Evolutionary conservation across 805 yeast species (phyloP).

Genomic region (Candida coleopterorum): DNA sequence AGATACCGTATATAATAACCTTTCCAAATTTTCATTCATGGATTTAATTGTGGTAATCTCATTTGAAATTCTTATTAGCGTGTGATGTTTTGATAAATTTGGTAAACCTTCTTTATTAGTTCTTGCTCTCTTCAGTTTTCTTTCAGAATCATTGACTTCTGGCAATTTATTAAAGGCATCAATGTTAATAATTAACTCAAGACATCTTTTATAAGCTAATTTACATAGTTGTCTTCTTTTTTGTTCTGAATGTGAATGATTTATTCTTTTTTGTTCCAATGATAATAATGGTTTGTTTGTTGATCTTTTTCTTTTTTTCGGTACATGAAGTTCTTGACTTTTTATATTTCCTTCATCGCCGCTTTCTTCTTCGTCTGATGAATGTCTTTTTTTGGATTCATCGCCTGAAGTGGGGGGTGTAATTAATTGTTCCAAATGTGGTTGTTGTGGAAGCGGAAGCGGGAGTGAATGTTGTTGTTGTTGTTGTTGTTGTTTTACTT

Average conservation of each 20-base stretch:
- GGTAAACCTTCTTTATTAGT: conserved; percentile 42
- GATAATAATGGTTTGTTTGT: conserved; percentile 32
- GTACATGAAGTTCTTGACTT: conserved; percentile 2
- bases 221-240: conserved; percentile 41
- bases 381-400: conserved; percentile 13
- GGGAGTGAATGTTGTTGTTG: too few species aligned
- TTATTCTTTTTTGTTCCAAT: conserved; percentile 36
- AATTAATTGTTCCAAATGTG: conserved; percentile 3
- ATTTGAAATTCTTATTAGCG: conserved; percentile 34
- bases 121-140: conserved; percentile 33
- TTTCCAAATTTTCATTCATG: conserved; percentile 29
- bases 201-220: conserved; percentile 40
- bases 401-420: conserved; percentile 9
- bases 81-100: conserved; percentile 40
- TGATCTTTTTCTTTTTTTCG: conserved; percentile 23
- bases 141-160: conserved; percentile 19
- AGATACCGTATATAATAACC: too few species aligned
- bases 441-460: background rate
- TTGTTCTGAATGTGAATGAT: conserved; percentile 40
- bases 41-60: conserved; percentile 32
- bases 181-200: conserved; percentile 34
- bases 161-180: conserved; percentile 33
- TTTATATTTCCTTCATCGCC: background rate
- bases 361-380: conserved; percentile 5
- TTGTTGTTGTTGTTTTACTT: too few species aligned